These are phyloP conservation scores for Rhododendron ferrugineum DNA, from an alignment of 148 eudicot species.

Conservation along the genomic window DNA sequence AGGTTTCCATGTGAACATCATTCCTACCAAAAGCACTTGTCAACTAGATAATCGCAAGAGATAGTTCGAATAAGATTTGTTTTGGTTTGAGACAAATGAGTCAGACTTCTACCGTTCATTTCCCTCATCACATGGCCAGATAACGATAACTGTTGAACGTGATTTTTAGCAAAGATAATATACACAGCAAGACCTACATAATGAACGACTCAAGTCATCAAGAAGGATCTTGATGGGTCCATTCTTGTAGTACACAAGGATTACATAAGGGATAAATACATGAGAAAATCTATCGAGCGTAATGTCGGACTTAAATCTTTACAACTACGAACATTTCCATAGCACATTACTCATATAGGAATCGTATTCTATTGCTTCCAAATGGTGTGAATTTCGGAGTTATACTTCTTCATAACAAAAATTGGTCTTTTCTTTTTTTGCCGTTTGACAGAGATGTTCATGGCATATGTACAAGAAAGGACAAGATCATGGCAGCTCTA, in stretches of 20 bases:
- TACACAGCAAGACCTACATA: neutral
- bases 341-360: neutral
- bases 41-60: neutral
- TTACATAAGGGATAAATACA: neutral
- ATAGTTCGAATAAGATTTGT: neutral
- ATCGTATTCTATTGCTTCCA: neutral
- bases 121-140: neutral
- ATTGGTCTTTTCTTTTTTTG: neutral
- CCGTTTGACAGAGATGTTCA: constrained; percentile 63
- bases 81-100: neutral
- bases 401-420: neutral
- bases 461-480: constrained; percentile 61
- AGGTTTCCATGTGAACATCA: neutral
- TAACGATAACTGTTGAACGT: neutral
- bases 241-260: neutral
- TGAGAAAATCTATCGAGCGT: neutral
- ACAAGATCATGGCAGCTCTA: constrained; percentile 48
- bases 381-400: neutral
- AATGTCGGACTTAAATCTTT: neutral
- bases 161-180: neutral
- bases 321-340: too few species aligned
- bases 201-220: neutral
- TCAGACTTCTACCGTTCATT: neutral
- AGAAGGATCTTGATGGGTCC: neutral
- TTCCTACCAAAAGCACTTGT: neutral